Base-by-base conservation (phyloP, 345 rosid species). In the Ceriops tagal region DNA sequence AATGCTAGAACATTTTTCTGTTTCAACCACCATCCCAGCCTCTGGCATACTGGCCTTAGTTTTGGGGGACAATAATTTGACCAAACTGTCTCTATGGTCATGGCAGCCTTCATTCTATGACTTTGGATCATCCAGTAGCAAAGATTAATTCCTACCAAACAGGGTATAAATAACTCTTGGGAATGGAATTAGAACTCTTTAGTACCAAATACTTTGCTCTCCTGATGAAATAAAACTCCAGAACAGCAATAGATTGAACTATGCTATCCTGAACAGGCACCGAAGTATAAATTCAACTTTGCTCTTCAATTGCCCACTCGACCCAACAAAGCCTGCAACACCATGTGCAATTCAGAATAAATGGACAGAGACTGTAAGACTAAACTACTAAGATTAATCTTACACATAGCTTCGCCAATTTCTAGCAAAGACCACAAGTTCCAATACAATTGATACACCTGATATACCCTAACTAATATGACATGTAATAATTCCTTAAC, bases 281-380 rank as follows among this genome's bases (percentile, higher is more conserved):
- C 56, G 24, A 31, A 71, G 49, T 73, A 73, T 78, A 77, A 79
- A 64, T 75, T 77, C 75, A 83, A 75, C 68, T 73, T 72, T 66
- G 72, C 52, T 66, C 85, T 73, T 77, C 85, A 65, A 64, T 73
- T 70, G 75, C 77, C 71, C 75, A 72, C 75, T 31, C 62, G 65
- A 80, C 61, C 83, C 77, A 71, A 67, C 59, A 49, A 67, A 67
- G 66, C 87, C 86, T 82, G 87, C 88, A 84, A 85, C 76, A 79
- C 66, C 82, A 77, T 76, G 62, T 73, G 76, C 57, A 66, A 69
- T 79, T 80, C 66, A 81, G 84, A 84, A 70, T 62, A 66, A 53
- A 62, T 27, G 71, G 46, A 80, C 64, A 61, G 43, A 71, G 66
- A 55, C 46, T 67, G 72, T 74, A 73, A 30, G 69, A 71, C 65